Evolutionary conservation across 2,329 filamentous ascomycete genomes (phyloP), one percentile per base, ranked within the genome.

Genomic region (Tothia fuscella): DNA sequence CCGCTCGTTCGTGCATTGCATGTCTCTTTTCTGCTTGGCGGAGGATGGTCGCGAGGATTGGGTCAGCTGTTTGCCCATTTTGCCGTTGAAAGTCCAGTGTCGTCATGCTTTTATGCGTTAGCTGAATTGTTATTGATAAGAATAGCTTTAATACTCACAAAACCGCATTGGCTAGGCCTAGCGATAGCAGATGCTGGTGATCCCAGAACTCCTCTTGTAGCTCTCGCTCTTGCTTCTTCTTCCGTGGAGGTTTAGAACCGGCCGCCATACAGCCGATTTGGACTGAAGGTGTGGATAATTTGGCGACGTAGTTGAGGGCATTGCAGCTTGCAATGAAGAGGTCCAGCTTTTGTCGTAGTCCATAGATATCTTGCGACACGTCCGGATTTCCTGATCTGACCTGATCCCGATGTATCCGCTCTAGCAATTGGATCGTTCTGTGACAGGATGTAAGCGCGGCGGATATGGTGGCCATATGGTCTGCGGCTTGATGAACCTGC

Each of bases 281-380:
- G 19, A 32, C 9, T 13, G 32, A 28, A 7, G 41, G 22, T 13
- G 29, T 24, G 9, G 19, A 10, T 2, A 20, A 33, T 3, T 9
- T 19, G 21, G 38, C 2, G 21, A 41, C 14, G 21, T 17, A 30
- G 16, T 19, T 28, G 25, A 41, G 36, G 19, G 42, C 42, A 16
- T 41, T 38, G 22, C 42, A 44, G 6, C 25, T 24, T 13, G 35
- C 31, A 29, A 39, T 39, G 42, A 44, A 44, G 19, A 26, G 33
- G 13, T 44, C 35, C 10, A 44, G 26, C 14, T 25, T 39, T 16
- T 21, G 28, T 19, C 38, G 20, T 7, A 44, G 20, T 19, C 14
- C 33, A 28, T 40, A 41, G 9, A 34, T 21, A 35, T 41, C 20
- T 13, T 41, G n/a, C 17, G 36, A 19, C 4, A 25, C 14, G 22